Percentiles rank a stretch among this genome's conserved stretches.
Evolutionary conservation across 768 basidiomycete genomes (phyloP).

Genomic region (Mycena galericulata): DNA sequence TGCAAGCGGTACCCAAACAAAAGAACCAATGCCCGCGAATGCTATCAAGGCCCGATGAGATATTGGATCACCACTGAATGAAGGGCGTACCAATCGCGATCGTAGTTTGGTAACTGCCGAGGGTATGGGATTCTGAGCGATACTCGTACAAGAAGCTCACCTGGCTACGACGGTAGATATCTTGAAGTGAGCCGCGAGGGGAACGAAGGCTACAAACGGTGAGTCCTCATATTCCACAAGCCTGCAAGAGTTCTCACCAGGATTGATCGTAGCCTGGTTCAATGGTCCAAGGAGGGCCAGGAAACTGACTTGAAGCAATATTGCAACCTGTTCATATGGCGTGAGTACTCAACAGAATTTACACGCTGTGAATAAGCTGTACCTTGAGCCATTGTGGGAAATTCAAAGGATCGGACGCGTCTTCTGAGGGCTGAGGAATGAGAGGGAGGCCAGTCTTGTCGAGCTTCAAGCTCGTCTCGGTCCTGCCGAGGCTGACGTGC

Average conservation of each 20-base stretch:
- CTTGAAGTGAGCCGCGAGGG: conserved; percentile 27
- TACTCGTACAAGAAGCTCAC: not conserved
- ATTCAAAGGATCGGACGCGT: conserved; percentile 55
- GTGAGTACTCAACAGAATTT: too few relatives aligned
- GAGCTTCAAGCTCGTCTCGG: conserved; percentile 39
- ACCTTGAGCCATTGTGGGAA: conserved; percentile 55
- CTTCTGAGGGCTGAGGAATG: conserved; percentile 55
- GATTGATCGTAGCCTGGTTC: conserved; percentile 27
- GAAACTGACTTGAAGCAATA: conserved; percentile 44
- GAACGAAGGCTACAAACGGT: conserved; percentile 20
- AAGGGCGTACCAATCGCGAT: conserved; percentile 6
- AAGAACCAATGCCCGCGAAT: conserved; percentile 34
- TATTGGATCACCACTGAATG: not conserved
- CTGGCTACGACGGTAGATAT: conserved; percentile 25
- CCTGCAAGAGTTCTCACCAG: not conserved
- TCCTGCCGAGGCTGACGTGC: conserved; percentile 20
- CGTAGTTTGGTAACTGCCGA: conserved; percentile 21
- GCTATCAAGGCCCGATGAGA: conserved; percentile 16
- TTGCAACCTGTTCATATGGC: conserved; percentile 49
- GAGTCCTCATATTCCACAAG: not conserved
- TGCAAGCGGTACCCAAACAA: conserved; percentile 37
- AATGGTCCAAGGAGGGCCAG: conserved; percentile 23
- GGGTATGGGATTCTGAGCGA: not conserved
- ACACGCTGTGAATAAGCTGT: too few relatives aligned
- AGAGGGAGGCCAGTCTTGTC: conserved; percentile 54